Base-by-base conservation (phyloP, 1,284 basidiomycete genomes). In the Bjerkandera adusta region DNA sequence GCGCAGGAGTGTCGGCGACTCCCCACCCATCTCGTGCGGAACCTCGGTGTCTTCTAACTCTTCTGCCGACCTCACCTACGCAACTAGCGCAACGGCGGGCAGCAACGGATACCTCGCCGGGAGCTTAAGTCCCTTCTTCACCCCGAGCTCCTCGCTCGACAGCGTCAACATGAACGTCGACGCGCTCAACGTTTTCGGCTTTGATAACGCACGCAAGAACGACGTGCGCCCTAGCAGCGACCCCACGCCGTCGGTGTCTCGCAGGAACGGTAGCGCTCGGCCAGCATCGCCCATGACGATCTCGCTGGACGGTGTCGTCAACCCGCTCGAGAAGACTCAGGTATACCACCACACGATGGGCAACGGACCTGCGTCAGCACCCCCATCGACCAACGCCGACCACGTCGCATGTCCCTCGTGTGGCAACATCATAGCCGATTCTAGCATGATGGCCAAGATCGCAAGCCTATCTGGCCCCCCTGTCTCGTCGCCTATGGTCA, bases 391-490 rank as follows among this genome's bases (percentile, higher is more conserved):
- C 4, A 63, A 67, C 48, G 34, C 54, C 27, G 70, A 76, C 44
- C 63, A 68, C 53, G 57, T 68, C 58, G 57, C 62, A 15, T 80
- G 79, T 54, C 75, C 77, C 5, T 68, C 68, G 15, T 80, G 79
- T 57, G 72, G 76, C 53, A 73, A 68, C 52, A 45, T 59, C 5
- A 65, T 75, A 52, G 68, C 66, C 32, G 73, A 74, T 49, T 57
- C 57, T 36, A 52, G 62, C 25, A 64, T 65, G n/a, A 62, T 68
- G 47, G 56, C 57, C 49, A 64, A 59, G 38, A 60, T 69, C 47
- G 61, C 62, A 20, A 21, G 30, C 12, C 24, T 32, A 16, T 27
- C 34, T 32, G 36, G 36, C 22, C 43, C 47, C 15, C 47, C 47
- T 21, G 41, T 65, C 4, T 68, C 67, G 30, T 76, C 69, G 33